Evolutionary conservation across 2,329 filamentous ascomycete species (phyloP).

Genomic region (Pseudogymnoascus sp.): DNA sequence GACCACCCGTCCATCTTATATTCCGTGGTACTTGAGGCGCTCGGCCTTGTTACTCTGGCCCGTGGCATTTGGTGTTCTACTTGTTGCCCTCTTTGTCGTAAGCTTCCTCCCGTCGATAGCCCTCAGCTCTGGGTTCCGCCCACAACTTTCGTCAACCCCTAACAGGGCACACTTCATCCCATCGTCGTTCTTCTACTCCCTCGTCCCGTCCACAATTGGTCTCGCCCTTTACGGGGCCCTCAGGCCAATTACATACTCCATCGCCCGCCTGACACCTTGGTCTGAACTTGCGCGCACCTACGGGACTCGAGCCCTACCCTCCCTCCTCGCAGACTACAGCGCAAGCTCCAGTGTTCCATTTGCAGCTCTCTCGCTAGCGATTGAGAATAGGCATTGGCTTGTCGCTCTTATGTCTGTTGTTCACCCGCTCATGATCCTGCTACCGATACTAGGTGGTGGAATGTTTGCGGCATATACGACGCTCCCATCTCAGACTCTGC

Average conservation of each 20-base stretch:
- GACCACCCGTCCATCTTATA: slow-evolving; percentile 35
- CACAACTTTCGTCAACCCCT: slow-evolving; percentile 55
- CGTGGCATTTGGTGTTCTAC: slow-evolving; percentile 49
- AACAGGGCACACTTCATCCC: slow-evolving; percentile 63
- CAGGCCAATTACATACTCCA: slow-evolving; percentile 55
- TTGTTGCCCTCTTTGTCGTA: slow-evolving; percentile 65
- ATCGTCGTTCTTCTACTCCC: slow-evolving; percentile 81
- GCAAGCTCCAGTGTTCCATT: slow-evolving; percentile 27
- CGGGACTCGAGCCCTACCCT: slow-evolving; percentile 53
- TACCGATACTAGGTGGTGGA: slow-evolving; percentile 61
- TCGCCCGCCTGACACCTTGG: slow-evolving; percentile 63
- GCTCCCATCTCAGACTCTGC: slow-evolving; percentile 37
- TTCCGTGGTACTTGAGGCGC: slow-evolving; percentile 69
- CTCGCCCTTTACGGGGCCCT: slow-evolving; percentile 59
- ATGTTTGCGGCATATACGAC: slow-evolving; percentile 66
- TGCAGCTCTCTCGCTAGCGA: slow-evolving; percentile 39
- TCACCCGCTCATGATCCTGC: slow-evolving; percentile 49
- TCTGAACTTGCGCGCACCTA: slow-evolving; percentile 48
- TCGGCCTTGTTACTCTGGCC: slow-evolving; percentile 58
- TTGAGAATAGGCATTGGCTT: slow-evolving; percentile 51
- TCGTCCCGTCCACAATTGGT: slow-evolving; percentile 61
- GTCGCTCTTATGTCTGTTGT: slow-evolving; percentile 50
- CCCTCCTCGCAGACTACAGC: slow-evolving; percentile 63
- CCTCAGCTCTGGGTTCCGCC: slow-evolving; percentile 62
- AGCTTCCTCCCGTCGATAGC: slow-evolving; percentile 65